Conservation (phyloP, 2,329 filamentous ascomycete genomes). For the Penicillium sp. region DNA sequence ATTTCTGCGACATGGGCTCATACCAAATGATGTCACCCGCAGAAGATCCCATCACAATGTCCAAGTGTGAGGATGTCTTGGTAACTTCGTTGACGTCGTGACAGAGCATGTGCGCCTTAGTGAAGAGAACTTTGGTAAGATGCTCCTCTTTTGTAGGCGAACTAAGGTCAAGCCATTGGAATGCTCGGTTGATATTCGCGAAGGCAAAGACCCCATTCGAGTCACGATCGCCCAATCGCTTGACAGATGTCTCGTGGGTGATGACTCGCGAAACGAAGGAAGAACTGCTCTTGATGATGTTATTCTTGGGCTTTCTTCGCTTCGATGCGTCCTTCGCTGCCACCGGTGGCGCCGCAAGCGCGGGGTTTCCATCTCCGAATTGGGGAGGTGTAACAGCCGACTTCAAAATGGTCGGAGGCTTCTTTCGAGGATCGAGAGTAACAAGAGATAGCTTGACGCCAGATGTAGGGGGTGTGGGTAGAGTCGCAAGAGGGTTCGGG, state of each 20-base stretch:
- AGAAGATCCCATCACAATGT: constrained; percentile 93
- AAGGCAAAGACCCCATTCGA: constrained; percentile 83
- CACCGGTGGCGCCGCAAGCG: constrained; percentile 56
- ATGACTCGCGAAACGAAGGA: constrained; percentile 98
- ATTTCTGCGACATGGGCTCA: constrained; percentile 93
- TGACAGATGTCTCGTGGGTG: constrained; percentile 75
- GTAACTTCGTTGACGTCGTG: constrained; percentile 88
- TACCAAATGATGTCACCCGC: constrained; percentile 98
- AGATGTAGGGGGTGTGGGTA: constrained; percentile 74
- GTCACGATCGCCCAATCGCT: constrained; percentile 74
- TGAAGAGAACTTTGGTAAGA: constrained; percentile 92
- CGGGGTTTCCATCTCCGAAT: constrained; percentile 83
- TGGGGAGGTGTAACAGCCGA: constrained; percentile 54
- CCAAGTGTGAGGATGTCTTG: constrained; percentile 75
- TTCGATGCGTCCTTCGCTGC: constrained; percentile 68
- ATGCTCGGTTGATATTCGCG: constrained; percentile 90
- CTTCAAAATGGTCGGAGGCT: constrained; percentile 40
- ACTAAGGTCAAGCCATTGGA: constrained; percentile 92
- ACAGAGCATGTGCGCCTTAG: constrained; percentile 90
- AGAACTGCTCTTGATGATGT: constrained; percentile 97
- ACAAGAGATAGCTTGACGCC: constrained; percentile 83
- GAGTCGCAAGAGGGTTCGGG: constrained; percentile 86
- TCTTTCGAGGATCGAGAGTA: constrained; percentile 62
- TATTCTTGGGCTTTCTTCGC: constrained; percentile 92
- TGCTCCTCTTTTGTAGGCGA: constrained; percentile 73